A percentile compares a stretch with the other conserved stretches of the same genome.
These are phyloP conservation scores for Penicilliopsis zonata DNA, from an alignment of 495 filamentous ascomycete genomes.

Conservation along the genomic window DNA sequence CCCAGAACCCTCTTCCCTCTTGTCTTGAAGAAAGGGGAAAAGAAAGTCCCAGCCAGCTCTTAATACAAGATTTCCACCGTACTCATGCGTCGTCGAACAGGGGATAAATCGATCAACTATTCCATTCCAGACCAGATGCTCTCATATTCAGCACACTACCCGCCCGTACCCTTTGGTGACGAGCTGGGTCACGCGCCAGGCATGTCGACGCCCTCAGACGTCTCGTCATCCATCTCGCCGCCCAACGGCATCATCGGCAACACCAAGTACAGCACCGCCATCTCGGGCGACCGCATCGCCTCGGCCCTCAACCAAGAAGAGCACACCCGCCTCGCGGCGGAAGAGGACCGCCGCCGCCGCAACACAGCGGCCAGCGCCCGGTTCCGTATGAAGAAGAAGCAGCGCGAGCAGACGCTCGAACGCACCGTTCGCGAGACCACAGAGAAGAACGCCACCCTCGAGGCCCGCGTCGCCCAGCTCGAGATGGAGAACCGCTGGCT, in stretches of 20 bases:
- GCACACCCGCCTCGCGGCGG: slow-evolving; percentile 62
- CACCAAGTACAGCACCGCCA: slow-evolving; percentile 35
- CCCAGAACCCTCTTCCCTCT: too few species aligned
- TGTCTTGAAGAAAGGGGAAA: too few species aligned
- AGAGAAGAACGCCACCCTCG: slow-evolving; percentile 68
- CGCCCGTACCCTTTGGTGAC: slow-evolving; percentile 33
- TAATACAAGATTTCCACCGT: too few species aligned
- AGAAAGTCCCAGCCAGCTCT: too few species aligned
- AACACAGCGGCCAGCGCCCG: slow-evolving; percentile 93
- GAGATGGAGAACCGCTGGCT: slow-evolving; percentile 97
- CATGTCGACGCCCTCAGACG: slow-evolving; percentile 31
- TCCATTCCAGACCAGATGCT: slow-evolving; percentile 30
- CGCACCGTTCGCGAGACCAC: slow-evolving; percentile 78
- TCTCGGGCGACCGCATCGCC: slow-evolving; percentile 31
- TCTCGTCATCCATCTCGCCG: slow-evolving; percentile 36
- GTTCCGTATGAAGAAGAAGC: slow-evolving; percentile 99
- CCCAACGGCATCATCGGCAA: slow-evolving; percentile 34
- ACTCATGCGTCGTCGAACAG: slow-evolving; percentile 6
- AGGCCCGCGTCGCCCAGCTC: slow-evolving; percentile 69
- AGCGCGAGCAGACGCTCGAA: slow-evolving; percentile 88
- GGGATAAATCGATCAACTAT: slow-evolving; percentile 34
- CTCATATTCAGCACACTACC: slow-evolving; percentile 32
- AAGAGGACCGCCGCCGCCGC: slow-evolving; percentile 93
- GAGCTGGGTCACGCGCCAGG: slow-evolving; percentile 28
- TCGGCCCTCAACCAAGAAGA: slow-evolving; percentile 29